Percentiles rank a stretch among this genome's conserved stretches.
phyloP scores from a whole-genome alignment of 768 basidiomycete genomes.

The Podaxis mareebaensis region DNA sequence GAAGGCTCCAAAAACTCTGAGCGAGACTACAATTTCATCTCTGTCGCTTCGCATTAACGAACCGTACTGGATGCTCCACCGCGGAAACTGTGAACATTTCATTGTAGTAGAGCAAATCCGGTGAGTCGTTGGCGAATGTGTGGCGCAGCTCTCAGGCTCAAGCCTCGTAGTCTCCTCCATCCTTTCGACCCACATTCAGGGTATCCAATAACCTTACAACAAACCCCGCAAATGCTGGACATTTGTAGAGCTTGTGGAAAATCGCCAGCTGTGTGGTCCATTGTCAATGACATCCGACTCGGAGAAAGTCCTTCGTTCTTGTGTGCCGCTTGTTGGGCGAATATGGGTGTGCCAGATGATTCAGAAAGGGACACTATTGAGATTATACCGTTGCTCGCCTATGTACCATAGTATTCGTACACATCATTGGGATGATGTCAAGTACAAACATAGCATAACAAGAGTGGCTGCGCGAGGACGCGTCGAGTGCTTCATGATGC shows the following conservation, averaged over 20 bases:
- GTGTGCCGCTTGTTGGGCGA: constrained; percentile 73
- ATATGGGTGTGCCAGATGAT: constrained; percentile 57
- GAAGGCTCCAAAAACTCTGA: constrained; percentile 44
- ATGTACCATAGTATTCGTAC: constrained; percentile 3
- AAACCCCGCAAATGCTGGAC: constrained; percentile 60
- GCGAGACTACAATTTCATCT: constrained; percentile 50
- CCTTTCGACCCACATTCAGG: constrained; percentile 52
- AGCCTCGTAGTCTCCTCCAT: constrained; percentile 52
- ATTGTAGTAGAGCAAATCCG: constrained; percentile 73
- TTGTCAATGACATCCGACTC: constrained; percentile 71
- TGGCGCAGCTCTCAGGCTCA: constrained; percentile 7
- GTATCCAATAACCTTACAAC: constrained; percentile 70
- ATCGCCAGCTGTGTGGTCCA: constrained; percentile 66
- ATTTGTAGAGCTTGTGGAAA: constrained; percentile 70
- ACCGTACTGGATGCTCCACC: constrained; percentile 83
- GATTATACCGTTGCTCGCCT: constrained; percentile 8
- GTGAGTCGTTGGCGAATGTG: constrained; percentile 26
- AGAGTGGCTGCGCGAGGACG: not conserved
- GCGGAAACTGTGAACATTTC: constrained; percentile 83
- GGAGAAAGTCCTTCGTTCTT: constrained; percentile 78
- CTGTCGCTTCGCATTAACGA: constrained; percentile 65
- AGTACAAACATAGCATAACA: no score
- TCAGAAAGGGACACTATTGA: not conserved
- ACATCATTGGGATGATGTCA: not conserved
- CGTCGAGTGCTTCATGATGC: not conserved